Conservation (phyloP, 345 rosid genomes). For the Citrus unshiu region DNA sequence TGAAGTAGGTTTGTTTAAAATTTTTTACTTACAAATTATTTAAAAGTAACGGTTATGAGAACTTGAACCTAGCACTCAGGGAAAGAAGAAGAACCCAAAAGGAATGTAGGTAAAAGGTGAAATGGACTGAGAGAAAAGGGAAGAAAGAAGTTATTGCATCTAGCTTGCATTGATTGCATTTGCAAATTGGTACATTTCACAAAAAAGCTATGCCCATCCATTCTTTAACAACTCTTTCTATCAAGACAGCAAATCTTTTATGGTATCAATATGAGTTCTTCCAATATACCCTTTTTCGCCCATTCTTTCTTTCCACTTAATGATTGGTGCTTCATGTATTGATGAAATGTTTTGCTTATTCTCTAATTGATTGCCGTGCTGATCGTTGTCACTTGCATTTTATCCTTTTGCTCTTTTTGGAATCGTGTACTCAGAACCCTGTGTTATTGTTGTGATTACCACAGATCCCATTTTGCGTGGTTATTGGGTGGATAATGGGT, state of each 20-base stretch:
- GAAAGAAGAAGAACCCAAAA: too few species aligned
- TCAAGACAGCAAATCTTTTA: not conserved
- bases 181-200: not conserved
- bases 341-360: not conserved
- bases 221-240: not conserved
- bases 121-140: not conserved
- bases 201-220: not conserved
- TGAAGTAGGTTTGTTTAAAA: too few species aligned
- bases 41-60: too few species aligned
- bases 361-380: not conserved
- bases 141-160: not conserved
- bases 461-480: constrained; percentile 87
- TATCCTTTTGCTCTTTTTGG: constrained; percentile 1
- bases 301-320: not conserved
- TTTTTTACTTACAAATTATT: too few species aligned
- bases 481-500: constrained; percentile 84
- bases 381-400: not conserved
- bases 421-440: not conserved
- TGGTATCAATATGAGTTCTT: not conserved
- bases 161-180: not conserved
- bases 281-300: too few species aligned
- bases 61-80: too few species aligned
- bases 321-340: not conserved
- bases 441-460: constrained; percentile 2
- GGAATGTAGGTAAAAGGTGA: too few species aligned